A percentile compares a stretch with the other conserved stretches of the same genome.
These are phyloP conservation scores for Claviceps fusiformis DNA, from an alignment of 2,329 filamentous ascomycete genomes.

Conservation along the genomic window DNA sequence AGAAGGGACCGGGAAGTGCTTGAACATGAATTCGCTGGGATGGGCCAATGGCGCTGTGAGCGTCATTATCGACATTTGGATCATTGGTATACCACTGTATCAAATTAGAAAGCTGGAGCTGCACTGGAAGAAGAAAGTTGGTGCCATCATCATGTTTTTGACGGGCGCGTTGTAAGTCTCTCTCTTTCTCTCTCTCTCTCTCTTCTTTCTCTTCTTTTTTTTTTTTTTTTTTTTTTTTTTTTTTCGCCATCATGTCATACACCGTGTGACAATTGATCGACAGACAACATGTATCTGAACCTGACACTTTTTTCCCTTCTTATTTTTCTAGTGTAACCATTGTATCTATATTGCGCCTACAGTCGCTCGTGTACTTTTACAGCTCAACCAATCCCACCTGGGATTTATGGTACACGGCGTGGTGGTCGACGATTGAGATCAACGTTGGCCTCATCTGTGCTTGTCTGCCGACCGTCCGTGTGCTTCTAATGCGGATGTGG, in stretches of 20 bases:
- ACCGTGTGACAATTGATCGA: not conserved
- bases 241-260: too few species aligned
- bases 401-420: constrained; percentile 3
- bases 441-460: constrained; percentile 6
- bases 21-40: constrained; percentile 3
- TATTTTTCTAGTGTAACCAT: constrained; percentile 2
- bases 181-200: too few species aligned
- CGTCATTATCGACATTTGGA: constrained; percentile 4
- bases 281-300: not conserved
- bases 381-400: constrained; percentile 4
- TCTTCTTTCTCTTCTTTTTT: too few species aligned
- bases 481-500: not conserved
- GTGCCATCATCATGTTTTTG: constrained; percentile 4
- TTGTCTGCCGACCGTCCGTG: constrained; percentile 1
- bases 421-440: constrained; percentile 7
- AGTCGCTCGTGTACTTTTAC: constrained; percentile 3
- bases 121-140: constrained; percentile 5
- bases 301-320: not conserved
- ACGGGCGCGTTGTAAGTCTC: constrained; percentile 4
- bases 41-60: constrained; percentile 4
- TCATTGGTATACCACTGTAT: constrained; percentile 5
- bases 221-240: too few species aligned
- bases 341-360: constrained; percentile 5
- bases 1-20: not conserved
- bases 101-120: constrained; percentile 4